Evolutionary conservation across 108 stramenopile species (phyloP), one percentile per base, ranked within the genome.

Genomic region (Chaetoceros muelleri): DNA sequence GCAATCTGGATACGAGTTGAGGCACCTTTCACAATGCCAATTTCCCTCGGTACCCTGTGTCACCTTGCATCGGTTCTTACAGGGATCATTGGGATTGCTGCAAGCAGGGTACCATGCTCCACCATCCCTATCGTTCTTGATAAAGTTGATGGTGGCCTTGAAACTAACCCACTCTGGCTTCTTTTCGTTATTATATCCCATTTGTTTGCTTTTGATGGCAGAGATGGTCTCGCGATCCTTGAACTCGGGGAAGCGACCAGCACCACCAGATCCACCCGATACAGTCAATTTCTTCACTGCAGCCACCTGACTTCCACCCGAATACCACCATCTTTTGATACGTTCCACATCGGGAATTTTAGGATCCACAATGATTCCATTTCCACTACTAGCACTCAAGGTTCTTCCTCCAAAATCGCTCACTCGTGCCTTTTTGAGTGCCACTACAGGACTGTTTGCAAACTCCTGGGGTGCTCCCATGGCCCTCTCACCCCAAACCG

Each of bases 91-190:
- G 24, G 88, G 50, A 60, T 93, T 93, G 54, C 81, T 68, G 66
- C 95, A 96, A 45, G 95, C 92, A 3, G 92, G 84, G 78, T 98
- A 98, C 97, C 97, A 98, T 8, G 92, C 88, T 16, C 90, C 90
- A 40, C 90, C 87, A 52, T 80, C 79, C 71, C 84, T 93, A 71
- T 96, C 94, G 49, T 84, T 77, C 66, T 93, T 94, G 67, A 96
- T 74, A 70, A 95, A 95, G 53, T 78, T 89, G 55, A 96, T 61
- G 25, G 85, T 86, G 16, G 66, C 94, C 80, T 93, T 92, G 66
- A 98, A 87, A 27, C 52, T 60, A 21, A 95, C 48, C 54, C 71
- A 98, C 70, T 98, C 97, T 24, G 90, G 83, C 78, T 98, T 96
- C 34, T 95, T 94, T 28, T 28, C 34, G 10, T 51, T 57, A 25